Evolutionary conservation across 495 filamentous ascomycete genomes (phyloP), one percentile per base, ranked within the genome.

Genomic region (Hypoxylon fragiforme): DNA sequence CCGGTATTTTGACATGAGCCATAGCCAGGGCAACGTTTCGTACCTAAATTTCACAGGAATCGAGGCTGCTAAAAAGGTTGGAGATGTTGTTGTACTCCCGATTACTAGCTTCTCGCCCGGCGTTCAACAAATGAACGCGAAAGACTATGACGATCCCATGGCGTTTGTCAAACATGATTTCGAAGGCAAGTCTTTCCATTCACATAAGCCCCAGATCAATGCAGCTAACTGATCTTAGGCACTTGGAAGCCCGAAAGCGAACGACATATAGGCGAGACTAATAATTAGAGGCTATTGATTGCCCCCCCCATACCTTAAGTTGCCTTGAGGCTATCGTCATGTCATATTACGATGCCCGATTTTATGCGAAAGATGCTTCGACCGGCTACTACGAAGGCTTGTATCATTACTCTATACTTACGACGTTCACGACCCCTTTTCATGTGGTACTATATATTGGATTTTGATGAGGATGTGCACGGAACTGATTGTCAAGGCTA

Each of bases 91-190:
- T 13, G 84, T 97, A 11, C 72, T 97, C 47, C 92, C 92, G 11
- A 97, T 98, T 57, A 98, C 94, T 2, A 95, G 90, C 72, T 98
- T 98, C 74, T 95, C 90, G 61, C 95, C 94, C 4, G 94, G 94
- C 4, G 90, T 97, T 28, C 81, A 86, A 56, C 90, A 95, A 64
- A 97, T 97, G 90, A 88, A 87, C 21, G 90, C 94, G n/a, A 85
- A 84, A 54, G 91, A 94, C 45, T 78, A 84, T 9, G 92, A 97
- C 62, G 86, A 97, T 64, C 91, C 92, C 4, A 94, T 97, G 90
- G 94, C 94, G 3, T 97, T 96, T 77, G 94, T 98, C 47, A 90
- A 95, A 73, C 94, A 98, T 70, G 85, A 91, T 36, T 98, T 98
- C 73, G 91, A 92, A 78, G 94, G 94, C 97, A 68, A 31, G 55